phyloP scores from a whole-genome alignment of 805 yeast genomes.

The Candida succiphila region DNA sequence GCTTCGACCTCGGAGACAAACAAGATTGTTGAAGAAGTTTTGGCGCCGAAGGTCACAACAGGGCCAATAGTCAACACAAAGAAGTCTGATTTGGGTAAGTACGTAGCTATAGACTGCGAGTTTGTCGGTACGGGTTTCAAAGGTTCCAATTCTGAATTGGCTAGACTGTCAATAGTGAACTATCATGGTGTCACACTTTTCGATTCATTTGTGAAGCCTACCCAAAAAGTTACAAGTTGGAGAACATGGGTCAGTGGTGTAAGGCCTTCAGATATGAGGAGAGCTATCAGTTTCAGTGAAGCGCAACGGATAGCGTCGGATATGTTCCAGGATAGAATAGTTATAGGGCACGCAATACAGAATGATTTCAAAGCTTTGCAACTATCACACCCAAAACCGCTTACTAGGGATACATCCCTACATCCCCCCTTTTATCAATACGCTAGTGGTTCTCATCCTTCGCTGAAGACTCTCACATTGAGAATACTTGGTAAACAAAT shows the following conservation, averaged over 20 bases:
- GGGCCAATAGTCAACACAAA: slow-evolving; percentile 15
- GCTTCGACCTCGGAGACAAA: too few species aligned
- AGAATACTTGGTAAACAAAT: slow-evolving; percentile 50
- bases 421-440: slow-evolving; percentile 46
- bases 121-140: slow-evolving; percentile 85
- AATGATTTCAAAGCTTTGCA: slow-evolving; percentile 67
- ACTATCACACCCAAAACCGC: slow-evolving; percentile 54
- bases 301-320: slow-evolving; percentile 52
- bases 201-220: slow-evolving; percentile 71
- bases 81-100: slow-evolving; percentile 59
- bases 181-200: slow-evolving; percentile 62
- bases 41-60: too few species aligned
- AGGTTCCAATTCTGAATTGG: slow-evolving; percentile 63
- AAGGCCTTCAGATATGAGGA: slow-evolving; percentile 54
- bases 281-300: slow-evolving; percentile 55
- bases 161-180: slow-evolving; percentile 82
- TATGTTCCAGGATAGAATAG: slow-evolving; percentile 40
- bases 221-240: slow-evolving; percentile 76
- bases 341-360: slow-evolving; percentile 81
- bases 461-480: slow-evolving; percentile 53
- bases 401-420: slow-evolving; percentile 67
- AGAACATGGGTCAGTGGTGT: slow-evolving; percentile 91
- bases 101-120: slow-evolving; percentile 83
- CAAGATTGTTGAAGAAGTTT: too few species aligned
- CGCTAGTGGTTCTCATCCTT: slow-evolving; percentile 62